A percentile compares a stretch with the other conserved stretches of the same genome.
Evolutionary conservation across 441 rosid genomes (phyloP).

Genomic region (Erodium trifolium): DNA sequence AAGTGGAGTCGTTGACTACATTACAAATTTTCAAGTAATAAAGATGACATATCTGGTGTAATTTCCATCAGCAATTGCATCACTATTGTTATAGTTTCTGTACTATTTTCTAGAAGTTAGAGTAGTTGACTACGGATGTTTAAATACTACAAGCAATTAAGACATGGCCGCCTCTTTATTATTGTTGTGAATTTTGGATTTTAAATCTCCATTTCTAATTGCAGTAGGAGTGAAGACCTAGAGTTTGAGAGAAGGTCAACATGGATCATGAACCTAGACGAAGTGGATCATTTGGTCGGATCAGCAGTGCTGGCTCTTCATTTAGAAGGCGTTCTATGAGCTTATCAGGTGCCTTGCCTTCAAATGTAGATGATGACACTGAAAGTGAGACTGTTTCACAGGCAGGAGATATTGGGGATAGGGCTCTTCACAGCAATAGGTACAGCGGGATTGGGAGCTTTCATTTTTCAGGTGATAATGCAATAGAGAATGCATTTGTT

Average conservation of each 20-base stretch:
- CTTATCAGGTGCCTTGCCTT: slow-evolving; percentile 28
- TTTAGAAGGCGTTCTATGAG: slow-evolving; percentile 35
- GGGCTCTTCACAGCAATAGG: slow-evolving; percentile 49
- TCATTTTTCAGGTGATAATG: slow-evolving; percentile 35
- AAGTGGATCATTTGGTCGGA: slow-evolving; percentile 32
- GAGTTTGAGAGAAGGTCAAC: slow-evolving; percentile 13
- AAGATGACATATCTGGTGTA: neutral
- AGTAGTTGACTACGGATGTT: neutral
- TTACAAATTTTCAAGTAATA: neutral
- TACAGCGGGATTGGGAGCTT: slow-evolving; percentile 37
- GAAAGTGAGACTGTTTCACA: slow-evolving; percentile 64
- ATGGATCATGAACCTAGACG: slow-evolving; percentile 45
- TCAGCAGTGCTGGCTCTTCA: slow-evolving; percentile 44
- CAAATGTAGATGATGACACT: slow-evolving; percentile 32
- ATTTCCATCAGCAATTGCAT: neutral
- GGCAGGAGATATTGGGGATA: slow-evolving; percentile 87
- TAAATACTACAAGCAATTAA: neutral
- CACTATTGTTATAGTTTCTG: too few species aligned
- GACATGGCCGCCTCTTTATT: neutral
- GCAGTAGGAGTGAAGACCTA: neutral
- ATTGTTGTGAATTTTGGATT: neutral
- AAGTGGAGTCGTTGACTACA: neutral
- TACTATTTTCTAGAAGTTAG: neutral
- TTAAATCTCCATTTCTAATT: neutral
- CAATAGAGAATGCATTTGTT: slow-evolving; percentile 32